A percentile compares a stretch with the other conserved stretches of the same genome.
phyloP scores from a whole-genome alignment of 352 stramenopile genomes.

The Globisporangium nodosum region DNA sequence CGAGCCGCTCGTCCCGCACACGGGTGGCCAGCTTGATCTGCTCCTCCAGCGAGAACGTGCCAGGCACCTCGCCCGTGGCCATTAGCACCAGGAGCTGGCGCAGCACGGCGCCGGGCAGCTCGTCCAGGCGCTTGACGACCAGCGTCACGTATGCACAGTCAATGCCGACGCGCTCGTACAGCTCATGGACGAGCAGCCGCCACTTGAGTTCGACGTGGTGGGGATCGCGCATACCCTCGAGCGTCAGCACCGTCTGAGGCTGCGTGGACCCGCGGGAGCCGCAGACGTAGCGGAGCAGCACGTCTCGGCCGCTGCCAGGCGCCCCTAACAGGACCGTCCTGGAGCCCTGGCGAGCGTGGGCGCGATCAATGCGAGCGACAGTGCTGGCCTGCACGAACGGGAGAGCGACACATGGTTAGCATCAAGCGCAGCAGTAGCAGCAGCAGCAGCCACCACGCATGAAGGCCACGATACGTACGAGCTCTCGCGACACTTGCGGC shows the following conservation, averaged over 20 bases:
- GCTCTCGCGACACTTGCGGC: conserved; percentile 19
- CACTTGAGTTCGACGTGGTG: conserved; percentile 24
- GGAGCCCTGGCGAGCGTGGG: conserved; percentile 27
- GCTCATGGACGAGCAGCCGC: conserved; percentile 30
- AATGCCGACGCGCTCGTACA: conserved; percentile 53
- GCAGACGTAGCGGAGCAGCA: conserved; percentile 37
- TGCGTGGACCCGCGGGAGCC: conserved; percentile 12
- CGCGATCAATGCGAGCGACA: conserved; percentile 35
- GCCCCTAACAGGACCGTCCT: conserved; percentile 31
- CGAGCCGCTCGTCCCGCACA: conserved; percentile 57
- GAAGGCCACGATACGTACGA: conserved; percentile 24
- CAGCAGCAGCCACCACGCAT: neutral
- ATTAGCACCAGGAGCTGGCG: conserved; percentile 49
- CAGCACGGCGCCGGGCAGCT: conserved; percentile 26
- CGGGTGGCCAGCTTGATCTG: conserved; percentile 54
- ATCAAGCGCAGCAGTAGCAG: neutral
- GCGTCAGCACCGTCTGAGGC: conserved; percentile 16
- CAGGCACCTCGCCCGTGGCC: conserved; percentile 51
- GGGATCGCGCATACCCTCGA: conserved; percentile 24
- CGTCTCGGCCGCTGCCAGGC: conserved; percentile 23
- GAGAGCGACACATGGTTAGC: neutral
- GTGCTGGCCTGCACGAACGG: conserved; percentile 18
- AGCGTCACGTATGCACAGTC: conserved; percentile 51
- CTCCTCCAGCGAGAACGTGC: conserved; percentile 51
- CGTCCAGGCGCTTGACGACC: conserved; percentile 39